Evolutionary conservation across 2,329 filamentous ascomycete species (phyloP).

Genomic region (Aspergillus sp.): DNA sequence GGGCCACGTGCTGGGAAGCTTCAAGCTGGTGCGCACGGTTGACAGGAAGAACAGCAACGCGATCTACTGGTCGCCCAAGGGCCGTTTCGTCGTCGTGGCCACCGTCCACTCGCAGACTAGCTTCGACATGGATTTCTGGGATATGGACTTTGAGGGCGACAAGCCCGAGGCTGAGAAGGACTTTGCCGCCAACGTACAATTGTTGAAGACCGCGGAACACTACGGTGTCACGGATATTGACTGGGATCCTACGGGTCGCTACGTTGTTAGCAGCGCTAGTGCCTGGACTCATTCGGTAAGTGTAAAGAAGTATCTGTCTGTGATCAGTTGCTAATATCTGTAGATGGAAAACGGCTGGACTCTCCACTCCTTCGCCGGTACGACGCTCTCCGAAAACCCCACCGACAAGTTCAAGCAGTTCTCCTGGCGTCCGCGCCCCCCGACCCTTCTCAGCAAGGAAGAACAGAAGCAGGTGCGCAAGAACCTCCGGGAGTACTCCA

Average conservation of each 20-base stretch:
- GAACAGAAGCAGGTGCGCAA: slow-evolving; percentile 97
- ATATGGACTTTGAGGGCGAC: slow-evolving; percentile 96
- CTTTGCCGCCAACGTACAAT: slow-evolving; percentile 83
- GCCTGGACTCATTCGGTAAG: slow-evolving; percentile 93
- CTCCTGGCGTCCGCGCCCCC: slow-evolving; percentile 82
- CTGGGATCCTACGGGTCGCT: slow-evolving; percentile 95
- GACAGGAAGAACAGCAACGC: slow-evolving; percentile 99
- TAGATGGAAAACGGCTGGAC: slow-evolving; percentile 99
- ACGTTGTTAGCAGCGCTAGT: slow-evolving; percentile 85
- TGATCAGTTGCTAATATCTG: background rate
- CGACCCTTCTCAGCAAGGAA: slow-evolving; percentile 87
- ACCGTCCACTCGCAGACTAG: slow-evolving; percentile 88
- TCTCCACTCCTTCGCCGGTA: slow-evolving; percentile 92
- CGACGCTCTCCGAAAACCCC: slow-evolving; percentile 78
- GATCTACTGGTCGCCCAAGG: slow-evolving; percentile 97
- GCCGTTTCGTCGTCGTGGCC: slow-evolving; percentile 88
- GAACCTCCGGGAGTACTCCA: slow-evolving; percentile 94
- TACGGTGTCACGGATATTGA: slow-evolving; percentile 97
- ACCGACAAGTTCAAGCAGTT: slow-evolving; percentile 98
- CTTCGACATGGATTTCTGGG: slow-evolving; percentile 95
- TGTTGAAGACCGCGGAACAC: slow-evolving; percentile 90
- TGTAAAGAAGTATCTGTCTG: slow-evolving; percentile 8
- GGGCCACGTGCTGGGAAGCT: slow-evolving; percentile 73
- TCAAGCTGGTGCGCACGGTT: slow-evolving; percentile 87
- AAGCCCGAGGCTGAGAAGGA: slow-evolving; percentile 91